A percentile compares a stretch with the other conserved stretches of the same genome.
Conservation (phyloP, 1,284 basidiomycete genomes). For the Leccinum fuscescens region DNA sequence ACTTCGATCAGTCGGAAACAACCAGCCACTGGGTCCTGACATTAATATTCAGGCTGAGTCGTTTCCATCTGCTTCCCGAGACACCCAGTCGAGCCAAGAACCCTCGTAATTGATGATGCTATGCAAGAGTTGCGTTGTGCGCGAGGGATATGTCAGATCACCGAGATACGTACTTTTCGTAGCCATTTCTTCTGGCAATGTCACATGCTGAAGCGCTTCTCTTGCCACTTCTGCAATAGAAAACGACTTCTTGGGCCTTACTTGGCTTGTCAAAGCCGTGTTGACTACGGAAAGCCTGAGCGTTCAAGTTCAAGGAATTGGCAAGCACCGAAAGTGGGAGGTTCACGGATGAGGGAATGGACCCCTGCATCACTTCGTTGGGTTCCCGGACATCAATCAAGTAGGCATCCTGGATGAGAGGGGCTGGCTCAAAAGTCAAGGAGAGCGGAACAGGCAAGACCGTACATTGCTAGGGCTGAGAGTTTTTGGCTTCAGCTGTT, state of each 20-base stretch:
- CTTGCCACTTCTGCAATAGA: constrained; percentile 93
- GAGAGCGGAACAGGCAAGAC: constrained; percentile 12
- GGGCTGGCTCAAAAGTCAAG: neutral
- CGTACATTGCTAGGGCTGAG: constrained; percentile 78
- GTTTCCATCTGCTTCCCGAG: constrained; percentile 48
- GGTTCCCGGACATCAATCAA: constrained; percentile 93
- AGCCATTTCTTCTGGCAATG: constrained; percentile 83
- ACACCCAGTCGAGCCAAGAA: constrained; percentile 91
- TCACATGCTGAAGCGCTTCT: constrained; percentile 84
- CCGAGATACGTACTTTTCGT: constrained; percentile 61
- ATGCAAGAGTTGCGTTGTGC: constrained; percentile 1
- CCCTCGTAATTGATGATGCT: constrained; percentile 88
- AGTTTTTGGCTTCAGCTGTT: constrained; percentile 82
- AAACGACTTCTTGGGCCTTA: constrained; percentile 77
- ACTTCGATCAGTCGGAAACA: constrained; percentile 4
- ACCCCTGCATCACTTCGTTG: constrained; percentile 90
- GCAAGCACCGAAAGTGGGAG: constrained; percentile 83
- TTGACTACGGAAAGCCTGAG: constrained; percentile 62
- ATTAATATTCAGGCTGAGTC: constrained; percentile 8
- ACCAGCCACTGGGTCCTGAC: no score
- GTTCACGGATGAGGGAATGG: constrained; percentile 94
- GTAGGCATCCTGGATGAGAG: constrained; percentile 62
- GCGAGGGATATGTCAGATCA: neutral
- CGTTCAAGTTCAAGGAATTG: constrained; percentile 63
- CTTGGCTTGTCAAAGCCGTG: constrained; percentile 86